Percentiles rank a stretch among this genome's conserved stretches.
These are phyloP conservation scores for Nicotiana obtusifolia DNA, from an alignment of 257 asterid genomes.

Conservation along the genomic window DNA sequence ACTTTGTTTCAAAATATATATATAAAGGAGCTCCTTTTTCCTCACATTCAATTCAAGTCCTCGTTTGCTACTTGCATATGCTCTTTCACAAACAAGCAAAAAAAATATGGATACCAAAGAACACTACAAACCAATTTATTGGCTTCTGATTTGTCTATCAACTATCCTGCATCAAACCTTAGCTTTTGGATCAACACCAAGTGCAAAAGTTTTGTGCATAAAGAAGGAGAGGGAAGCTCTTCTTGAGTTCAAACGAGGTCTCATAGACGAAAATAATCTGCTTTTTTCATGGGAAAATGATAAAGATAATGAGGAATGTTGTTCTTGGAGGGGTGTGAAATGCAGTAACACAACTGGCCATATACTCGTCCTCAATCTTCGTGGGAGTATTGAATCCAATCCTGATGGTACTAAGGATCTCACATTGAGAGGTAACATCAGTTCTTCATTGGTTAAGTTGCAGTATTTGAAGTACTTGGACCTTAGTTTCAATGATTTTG, in stretches of 20 bases:
- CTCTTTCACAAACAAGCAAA: not conserved
- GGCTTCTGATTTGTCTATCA: not conserved
- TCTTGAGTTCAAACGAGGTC: not conserved
- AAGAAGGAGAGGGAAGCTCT: conserved; percentile 5
- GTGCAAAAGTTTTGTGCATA: not conserved
- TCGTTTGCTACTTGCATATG: not conserved
- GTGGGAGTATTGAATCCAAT: not conserved
- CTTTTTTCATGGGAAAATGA: not conserved
- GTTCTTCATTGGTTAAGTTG: not conserved
- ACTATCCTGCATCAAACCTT: not conserved
- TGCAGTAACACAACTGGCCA: conserved; percentile 6
- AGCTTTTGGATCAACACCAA: not conserved
- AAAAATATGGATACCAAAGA: not conserved
- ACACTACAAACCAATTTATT: not conserved
- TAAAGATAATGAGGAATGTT: not conserved
- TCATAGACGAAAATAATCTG: not conserved
- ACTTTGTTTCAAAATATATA: not conserved
- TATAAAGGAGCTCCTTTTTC: not conserved
- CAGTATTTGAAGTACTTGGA: conserved; percentile 4
- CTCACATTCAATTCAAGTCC: not conserved
- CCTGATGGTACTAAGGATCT: not conserved
- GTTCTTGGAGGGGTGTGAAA: not conserved
- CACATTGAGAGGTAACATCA: not conserved
- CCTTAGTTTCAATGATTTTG: not conserved
- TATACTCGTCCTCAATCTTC: not conserved